Conservation (phyloP, 805 yeast genomes). For the Phaffomyces antillensis region DNA sequence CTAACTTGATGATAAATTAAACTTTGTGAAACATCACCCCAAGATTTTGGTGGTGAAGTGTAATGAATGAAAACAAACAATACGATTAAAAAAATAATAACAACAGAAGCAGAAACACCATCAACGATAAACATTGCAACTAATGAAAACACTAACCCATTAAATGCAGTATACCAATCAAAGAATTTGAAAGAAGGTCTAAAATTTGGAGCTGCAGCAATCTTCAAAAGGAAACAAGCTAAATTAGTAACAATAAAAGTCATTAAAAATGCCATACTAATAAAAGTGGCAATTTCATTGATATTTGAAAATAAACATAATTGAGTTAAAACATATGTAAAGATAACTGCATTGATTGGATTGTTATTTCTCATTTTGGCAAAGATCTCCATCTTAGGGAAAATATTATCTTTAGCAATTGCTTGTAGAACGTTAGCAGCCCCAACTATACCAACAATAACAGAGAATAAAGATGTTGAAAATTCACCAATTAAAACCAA, state of each 20-base stretch:
- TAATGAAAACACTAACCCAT: conserved; percentile 64
- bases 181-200: conserved; percentile 92
- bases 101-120: conserved; percentile 76
- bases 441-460: conserved; percentile 92
- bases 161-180: conserved; percentile 70
- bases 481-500: conserved; percentile 83
- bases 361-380: conserved; percentile 46
- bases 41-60: conserved; percentile 87
- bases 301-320: conserved; percentile 82
- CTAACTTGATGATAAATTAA: conserved; percentile 95
- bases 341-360: conserved; percentile 57
- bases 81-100: conserved; percentile 56
- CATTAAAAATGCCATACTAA: conserved; percentile 96
- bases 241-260: conserved; percentile 90
- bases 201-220: conserved; percentile 97
- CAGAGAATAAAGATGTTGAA: conserved; percentile 85
- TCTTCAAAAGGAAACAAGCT: conserved; percentile 82
- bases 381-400: conserved; percentile 71
- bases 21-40: conserved; percentile 98
- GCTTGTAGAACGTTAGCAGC: conserved; percentile 91
- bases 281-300: conserved; percentile 88
- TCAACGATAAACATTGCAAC: conserved; percentile 93
- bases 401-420: conserved; percentile 76
- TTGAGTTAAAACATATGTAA: conserved; percentile 82
- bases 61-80: conserved; percentile 80